Percentiles rank a stretch among this genome's conserved stretches.
Conservation (phyloP, 495 filamentous ascomycete genomes). For the Xylaria flabelliformis region DNA sequence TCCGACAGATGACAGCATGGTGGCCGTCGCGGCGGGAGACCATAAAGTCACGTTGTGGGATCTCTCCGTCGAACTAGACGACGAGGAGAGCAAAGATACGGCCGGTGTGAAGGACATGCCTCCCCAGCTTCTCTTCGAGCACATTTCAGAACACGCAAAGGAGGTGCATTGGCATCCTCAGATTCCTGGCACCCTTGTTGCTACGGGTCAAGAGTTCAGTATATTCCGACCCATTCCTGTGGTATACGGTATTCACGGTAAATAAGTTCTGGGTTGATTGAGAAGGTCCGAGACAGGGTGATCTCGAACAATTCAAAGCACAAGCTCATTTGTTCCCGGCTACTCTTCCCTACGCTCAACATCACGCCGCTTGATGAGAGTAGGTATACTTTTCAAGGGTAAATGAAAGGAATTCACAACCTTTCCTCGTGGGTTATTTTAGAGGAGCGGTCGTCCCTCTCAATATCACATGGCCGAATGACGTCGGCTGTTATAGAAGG, state of each 20-base stretch:
- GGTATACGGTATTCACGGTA: slow-evolving; percentile 43
- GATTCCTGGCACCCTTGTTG: slow-evolving; percentile 89
- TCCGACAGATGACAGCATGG: slow-evolving; percentile 91
- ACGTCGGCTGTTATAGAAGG: background rate
- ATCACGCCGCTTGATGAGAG: background rate
- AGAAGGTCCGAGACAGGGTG: background rate
- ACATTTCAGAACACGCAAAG: slow-evolving; percentile 93
- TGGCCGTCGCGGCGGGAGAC: slow-evolving; percentile 90
- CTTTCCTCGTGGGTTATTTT: background rate
- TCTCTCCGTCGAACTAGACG: slow-evolving; percentile 93
- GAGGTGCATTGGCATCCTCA: slow-evolving; percentile 97
- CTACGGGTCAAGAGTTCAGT: slow-evolving; percentile 85
- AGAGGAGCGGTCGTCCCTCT: background rate
- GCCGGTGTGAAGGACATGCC: slow-evolving; percentile 88
- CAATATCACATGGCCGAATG: background rate
- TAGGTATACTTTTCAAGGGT: background rate
- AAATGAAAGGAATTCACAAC: too few relatives aligned
- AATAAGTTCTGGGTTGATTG: slow-evolving; percentile 21
- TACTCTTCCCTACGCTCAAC: background rate
- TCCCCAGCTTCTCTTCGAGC: slow-evolving; percentile 92
- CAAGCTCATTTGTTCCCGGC: background rate
- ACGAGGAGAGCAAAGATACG: slow-evolving; percentile 91
- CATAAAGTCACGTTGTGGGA: slow-evolving; percentile 97
- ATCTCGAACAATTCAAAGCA: background rate
- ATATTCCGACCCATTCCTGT: slow-evolving; percentile 69